A percentile compares a stretch with the other conserved stretches of the same genome.
Evolutionary conservation across 1,284 basidiomycete species (phyloP).

Genomic region (Uromyces viciae-fabae): DNA sequence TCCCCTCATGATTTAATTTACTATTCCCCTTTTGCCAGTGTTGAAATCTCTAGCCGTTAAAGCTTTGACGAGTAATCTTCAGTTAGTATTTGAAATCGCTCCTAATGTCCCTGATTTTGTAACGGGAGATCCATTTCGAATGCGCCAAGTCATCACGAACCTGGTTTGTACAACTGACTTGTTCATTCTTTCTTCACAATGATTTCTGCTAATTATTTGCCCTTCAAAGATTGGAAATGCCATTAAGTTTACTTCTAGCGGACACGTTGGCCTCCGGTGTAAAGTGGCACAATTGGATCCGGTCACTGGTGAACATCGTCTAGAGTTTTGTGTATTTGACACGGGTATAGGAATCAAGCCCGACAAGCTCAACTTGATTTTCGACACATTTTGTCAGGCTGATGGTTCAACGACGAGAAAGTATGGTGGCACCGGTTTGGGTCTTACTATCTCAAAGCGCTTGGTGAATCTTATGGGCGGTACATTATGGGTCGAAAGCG

Average conservation of each 20-base stretch:
- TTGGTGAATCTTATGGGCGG: conserved; percentile 97
- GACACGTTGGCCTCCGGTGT: conserved; percentile 85
- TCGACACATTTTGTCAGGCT: conserved; percentile 98
- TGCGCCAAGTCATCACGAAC: conserved; percentile 75
- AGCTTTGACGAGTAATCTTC: conserved; percentile 93
- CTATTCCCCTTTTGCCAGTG: conserved; percentile 58
- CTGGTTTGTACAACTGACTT: conserved; percentile 55
- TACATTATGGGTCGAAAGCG: conserved; percentile 96
- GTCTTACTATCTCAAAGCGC: conserved; percentile 68
- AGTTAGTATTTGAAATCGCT: conserved; percentile 94
- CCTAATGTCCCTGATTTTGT: conserved; percentile 93
- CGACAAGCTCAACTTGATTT: conserved; percentile 97
- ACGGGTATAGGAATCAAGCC: conserved; percentile 99
- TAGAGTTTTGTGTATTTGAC: conserved; percentile 96
- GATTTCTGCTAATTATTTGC: neutral
- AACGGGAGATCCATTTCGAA: conserved; percentile 87
- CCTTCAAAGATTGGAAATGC: conserved; percentile 71
- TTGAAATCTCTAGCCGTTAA: conserved; percentile 97
- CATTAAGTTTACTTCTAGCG: conserved; percentile 84
- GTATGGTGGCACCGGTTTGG: conserved; percentile 95
- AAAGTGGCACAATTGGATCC: conserved; percentile 64
- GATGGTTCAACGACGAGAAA: conserved; percentile 72
- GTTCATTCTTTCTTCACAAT: neutral
- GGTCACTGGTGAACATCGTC: conserved; percentile 72
- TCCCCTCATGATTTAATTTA: neutral